Evolutionary conservation across 371 early-diverging fungal genomes (phyloP).

Genomic region (Mortierella sp.): DNA sequence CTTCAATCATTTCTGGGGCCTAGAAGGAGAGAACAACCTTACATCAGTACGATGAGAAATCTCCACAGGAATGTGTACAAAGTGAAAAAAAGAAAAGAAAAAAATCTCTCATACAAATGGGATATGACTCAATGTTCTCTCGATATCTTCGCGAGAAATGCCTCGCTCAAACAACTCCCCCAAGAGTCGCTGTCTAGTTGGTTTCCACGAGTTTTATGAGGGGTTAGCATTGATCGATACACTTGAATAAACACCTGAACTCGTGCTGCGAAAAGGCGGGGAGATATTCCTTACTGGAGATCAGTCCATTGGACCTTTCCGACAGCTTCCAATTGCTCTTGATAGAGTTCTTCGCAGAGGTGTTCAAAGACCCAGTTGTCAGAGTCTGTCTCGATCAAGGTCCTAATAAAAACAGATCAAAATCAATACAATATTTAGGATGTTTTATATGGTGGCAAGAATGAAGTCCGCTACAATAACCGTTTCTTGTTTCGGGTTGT

Average conservation of each 20-base stretch:
- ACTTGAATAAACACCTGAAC: no score
- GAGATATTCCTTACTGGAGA: conserved; percentile 63
- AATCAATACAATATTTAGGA: neutral
- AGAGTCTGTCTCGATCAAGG: conserved; percentile 80
- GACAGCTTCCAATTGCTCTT: conserved; percentile 35
- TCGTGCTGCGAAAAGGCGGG: neutral
- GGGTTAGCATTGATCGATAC: no score
- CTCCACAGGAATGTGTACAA: neutral
- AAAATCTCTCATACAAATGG: conserved; percentile 74
- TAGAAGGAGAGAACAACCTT: conserved; percentile 21
- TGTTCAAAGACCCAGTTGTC: conserved; percentile 71
- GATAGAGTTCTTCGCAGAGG: conserved; percentile 60
- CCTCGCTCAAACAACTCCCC: conserved; percentile 70
- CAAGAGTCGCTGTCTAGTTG: conserved; percentile 61
- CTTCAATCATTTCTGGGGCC: conserved; percentile 68
- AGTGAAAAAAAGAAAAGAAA: neutral
- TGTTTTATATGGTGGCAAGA: neutral
- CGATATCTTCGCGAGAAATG: conserved; percentile 62
- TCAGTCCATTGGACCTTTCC: conserved; percentile 77
- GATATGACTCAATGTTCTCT: conserved; percentile 61
- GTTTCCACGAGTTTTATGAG: neutral
- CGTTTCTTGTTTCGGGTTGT: neutral
- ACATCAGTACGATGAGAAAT: neutral
- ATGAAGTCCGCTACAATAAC: neutral
- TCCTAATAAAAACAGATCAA: conserved; percentile 54